Evolutionary conservation across 148 eudicot genomes (phyloP).

Genomic region (Fagopyrum homotropicum): DNA sequence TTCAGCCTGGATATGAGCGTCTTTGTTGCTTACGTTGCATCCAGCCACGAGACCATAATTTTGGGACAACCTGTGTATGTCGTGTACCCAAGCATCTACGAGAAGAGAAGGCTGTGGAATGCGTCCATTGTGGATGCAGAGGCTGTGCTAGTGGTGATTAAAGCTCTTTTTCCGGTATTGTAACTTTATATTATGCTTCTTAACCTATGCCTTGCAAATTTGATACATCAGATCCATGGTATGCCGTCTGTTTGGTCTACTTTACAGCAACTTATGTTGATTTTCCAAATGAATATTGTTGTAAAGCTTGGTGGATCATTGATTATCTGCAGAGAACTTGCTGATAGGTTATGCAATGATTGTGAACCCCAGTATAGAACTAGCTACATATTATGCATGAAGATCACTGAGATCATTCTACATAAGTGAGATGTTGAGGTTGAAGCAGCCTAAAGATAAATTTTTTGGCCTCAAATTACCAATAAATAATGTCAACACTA

Average conservation of each 20-base stretch:
- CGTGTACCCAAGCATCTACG: conserved; percentile 86
- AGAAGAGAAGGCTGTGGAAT: conserved; percentile 84
- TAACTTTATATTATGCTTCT: neutral
- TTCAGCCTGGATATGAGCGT: conserved; percentile 89
- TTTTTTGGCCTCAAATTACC: no score
- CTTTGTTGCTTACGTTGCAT: conserved; percentile 84
- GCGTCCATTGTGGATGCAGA: conserved; percentile 80
- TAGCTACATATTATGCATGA: no score
- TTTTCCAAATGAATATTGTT: neutral
- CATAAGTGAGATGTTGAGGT: no score
- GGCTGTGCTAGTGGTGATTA: conserved; percentile 93
- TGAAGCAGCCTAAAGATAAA: no score
- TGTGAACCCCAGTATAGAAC: no score
- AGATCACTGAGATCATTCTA: no score
- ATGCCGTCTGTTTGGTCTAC: neutral
- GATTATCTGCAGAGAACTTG: no score
- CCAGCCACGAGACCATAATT: conserved; percentile 87
- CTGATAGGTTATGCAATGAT: no score
- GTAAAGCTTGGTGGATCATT: neutral
- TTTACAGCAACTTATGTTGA: neutral
- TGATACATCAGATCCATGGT: neutral
- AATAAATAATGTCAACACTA: no score
- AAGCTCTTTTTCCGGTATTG: conserved; percentile 8
- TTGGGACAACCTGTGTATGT: conserved; percentile 85
- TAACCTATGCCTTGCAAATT: neutral